Conservation (phyloP, 1,284 basidiomycete genomes). For the Singerocomus rubriflavus region DNA sequence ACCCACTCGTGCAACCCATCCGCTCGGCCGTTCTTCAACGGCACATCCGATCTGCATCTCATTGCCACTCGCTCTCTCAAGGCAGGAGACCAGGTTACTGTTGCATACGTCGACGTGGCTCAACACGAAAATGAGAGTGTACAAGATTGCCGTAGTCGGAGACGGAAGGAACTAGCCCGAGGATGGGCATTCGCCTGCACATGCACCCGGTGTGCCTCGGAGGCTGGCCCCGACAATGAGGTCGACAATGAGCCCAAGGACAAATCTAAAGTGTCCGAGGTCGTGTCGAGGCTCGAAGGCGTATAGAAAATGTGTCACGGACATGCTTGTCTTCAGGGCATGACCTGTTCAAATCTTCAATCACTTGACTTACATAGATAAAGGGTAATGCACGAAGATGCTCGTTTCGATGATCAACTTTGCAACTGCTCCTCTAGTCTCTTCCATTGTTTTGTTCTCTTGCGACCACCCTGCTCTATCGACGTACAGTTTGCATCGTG, state of each 20-base stretch:
- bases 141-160: slow-evolving; percentile 54
- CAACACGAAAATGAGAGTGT: slow-evolving; percentile 51
- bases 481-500: neutral
- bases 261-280: slow-evolving; percentile 55
- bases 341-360: neutral
- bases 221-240: slow-evolving; percentile 43
- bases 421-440: neutral
- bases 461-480: neutral
- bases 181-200: slow-evolving; percentile 78
- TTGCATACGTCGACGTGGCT: slow-evolving; percentile 69
- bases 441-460: neutral
- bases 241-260: slow-evolving; percentile 45
- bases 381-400: neutral
- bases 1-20: slow-evolving; percentile 70
- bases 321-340: neutral
- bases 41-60: slow-evolving; percentile 64
- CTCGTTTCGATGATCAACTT: neutral
- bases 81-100: slow-evolving; percentile 69
- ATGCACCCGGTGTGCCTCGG: slow-evolving; percentile 60
- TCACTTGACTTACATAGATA: neutral
- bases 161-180: slow-evolving; percentile 69
- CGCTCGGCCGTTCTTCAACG: slow-evolving; percentile 59
- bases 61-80: slow-evolving; percentile 62
- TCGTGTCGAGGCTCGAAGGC: slow-evolving; percentile 41
- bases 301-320: slow-evolving; percentile 12